Conservation (phyloP, 2,329 filamentous ascomycete species). For the Albophoma yamanashiensis region DNA sequence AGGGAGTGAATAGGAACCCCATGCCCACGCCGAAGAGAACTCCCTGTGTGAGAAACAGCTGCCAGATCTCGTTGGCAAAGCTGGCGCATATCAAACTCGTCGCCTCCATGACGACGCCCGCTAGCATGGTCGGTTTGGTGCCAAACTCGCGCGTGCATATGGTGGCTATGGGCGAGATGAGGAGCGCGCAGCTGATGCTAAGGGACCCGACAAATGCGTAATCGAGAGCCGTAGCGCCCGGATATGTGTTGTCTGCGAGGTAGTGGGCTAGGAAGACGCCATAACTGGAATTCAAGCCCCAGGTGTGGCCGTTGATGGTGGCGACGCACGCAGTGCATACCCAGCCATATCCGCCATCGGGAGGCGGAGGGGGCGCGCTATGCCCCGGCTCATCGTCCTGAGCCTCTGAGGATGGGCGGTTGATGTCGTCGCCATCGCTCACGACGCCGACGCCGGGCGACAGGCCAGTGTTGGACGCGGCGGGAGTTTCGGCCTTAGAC, state of each 20-base stretch:
- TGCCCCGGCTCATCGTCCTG: not conserved
- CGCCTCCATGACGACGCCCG: slow-evolving; percentile 55
- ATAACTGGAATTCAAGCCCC: slow-evolving; percentile 53
- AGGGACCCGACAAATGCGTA: slow-evolving; percentile 64
- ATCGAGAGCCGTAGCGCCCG: slow-evolving; percentile 50
- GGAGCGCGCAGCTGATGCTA: slow-evolving; percentile 36
- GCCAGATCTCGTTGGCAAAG: slow-evolving; percentile 60
- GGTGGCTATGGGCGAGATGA: slow-evolving; percentile 60
- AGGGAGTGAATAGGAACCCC: slow-evolving; percentile 64
- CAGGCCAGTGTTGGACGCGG: not conserved
- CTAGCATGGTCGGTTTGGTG: slow-evolving; percentile 51
- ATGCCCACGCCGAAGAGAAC: slow-evolving; percentile 69
- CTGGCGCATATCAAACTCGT: slow-evolving; percentile 58
- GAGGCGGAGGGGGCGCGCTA: slow-evolving; percentile 23
- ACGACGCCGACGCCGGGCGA: not conserved
- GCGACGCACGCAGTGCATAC: slow-evolving; percentile 26
- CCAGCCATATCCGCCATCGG: slow-evolving; percentile 50
- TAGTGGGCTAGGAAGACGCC: slow-evolving; percentile 47
- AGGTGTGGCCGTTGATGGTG: slow-evolving; percentile 59
- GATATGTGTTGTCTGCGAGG: slow-evolving; percentile 47
- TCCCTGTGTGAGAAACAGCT: slow-evolving; percentile 66
- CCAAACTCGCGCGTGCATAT: slow-evolving; percentile 48
- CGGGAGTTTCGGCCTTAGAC: not conserved
- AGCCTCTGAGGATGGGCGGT: not conserved
- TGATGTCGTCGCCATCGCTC: not conserved